Base-by-base conservation (phyloP, 768 basidiomycete genomes). In the Xerocomus spinulosus region DNA sequence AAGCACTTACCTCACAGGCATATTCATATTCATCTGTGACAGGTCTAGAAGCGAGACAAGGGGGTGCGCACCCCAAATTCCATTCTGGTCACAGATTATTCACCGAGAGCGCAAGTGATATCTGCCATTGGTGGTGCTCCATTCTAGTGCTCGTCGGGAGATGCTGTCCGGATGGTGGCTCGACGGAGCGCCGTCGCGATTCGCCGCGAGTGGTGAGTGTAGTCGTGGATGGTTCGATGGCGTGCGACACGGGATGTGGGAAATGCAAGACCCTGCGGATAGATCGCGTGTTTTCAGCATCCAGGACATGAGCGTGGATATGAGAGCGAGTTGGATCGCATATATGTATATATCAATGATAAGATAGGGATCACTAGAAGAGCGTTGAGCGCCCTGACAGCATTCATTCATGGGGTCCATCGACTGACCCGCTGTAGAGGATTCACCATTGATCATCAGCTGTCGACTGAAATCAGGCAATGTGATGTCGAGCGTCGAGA, bases 181-280 rank as follows among this genome's bases (percentile, higher is more conserved):
- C 26, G 37, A 56, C 48, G 60, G 57, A 51, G 36, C 3, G 45
- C 44, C 39, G 38, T 42, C 33, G 30, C 24, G 55, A 63, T 61
- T 55, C 53, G 50, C 45, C 46, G 49, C 23, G 45, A 37, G 41
- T 21, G 10, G 57, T 36, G 32, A 35, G 9, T 28, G 32, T 21
- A 32, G 10, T 26, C 25, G 15, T 23, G 15, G 17, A 32, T 21
- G 44, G 37, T 41, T 44, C 38, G 41, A 49, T 26, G 38, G 41
- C 9, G 24, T 37, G 25, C 10, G 26, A 44, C 15, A 36, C 10
- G 28, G 36, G 23, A 43, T 15, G 8, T 7, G 25, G 36, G 25
- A 41, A 9, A 15, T 6, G 34, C 14, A 49, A 26, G 17, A 45
- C 28, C 17, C 26, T 35, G 40, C 14, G 32, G 34, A 30, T 29